Percentiles rank a stretch among this genome's conserved stretches.
phyloP scores from a whole-genome alignment of 2,329 filamentous ascomycete genomes.

The Lachnellula cervina region DNA sequence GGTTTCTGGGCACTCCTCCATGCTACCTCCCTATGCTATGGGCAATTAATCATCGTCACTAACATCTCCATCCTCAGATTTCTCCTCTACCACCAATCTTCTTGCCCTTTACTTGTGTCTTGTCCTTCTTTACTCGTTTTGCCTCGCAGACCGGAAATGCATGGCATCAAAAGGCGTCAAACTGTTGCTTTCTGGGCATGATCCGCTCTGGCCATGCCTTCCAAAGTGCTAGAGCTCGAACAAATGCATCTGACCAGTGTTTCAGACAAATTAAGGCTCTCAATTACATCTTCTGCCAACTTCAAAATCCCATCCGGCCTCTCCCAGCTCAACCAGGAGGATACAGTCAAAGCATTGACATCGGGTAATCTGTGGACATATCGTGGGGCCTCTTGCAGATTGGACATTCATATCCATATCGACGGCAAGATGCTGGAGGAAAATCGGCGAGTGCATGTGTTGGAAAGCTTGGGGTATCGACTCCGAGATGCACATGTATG shows the following conservation, averaged over 20 bases:
- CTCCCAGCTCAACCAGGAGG: background rate
- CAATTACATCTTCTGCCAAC: conserved; percentile 5
- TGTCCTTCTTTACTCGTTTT: background rate
- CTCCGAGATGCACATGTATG: conserved; percentile 22
- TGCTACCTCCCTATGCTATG: background rate
- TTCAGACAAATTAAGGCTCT: conserved; percentile 14
- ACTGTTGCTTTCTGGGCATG: conserved; percentile 1
- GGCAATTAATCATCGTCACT: background rate
- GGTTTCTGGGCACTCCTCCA: no score
- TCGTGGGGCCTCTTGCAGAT: conserved; percentile 16
- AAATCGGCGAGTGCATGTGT: background rate
- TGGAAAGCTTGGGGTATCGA: conserved; percentile 15
- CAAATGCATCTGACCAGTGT: conserved; percentile 10
- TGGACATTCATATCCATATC: conserved; percentile 18
- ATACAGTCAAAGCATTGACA: conserved; percentile 13
- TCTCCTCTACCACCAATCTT: background rate
- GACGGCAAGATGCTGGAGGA: conserved; percentile 14
- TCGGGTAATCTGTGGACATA: conserved; percentile 24
- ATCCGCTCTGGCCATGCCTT: conserved; percentile 14
- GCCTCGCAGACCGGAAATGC: background rate
- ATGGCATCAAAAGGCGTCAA: background rate
- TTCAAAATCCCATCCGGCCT: conserved; percentile 6
- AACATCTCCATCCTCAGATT: background rate
- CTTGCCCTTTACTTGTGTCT: background rate
- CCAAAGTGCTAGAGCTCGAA: conserved; percentile 14